Percentiles rank a stretch among this genome's conserved stretches.
Conservation (phyloP, 257 asterid genomes). For the Solanum etuberosum region DNA sequence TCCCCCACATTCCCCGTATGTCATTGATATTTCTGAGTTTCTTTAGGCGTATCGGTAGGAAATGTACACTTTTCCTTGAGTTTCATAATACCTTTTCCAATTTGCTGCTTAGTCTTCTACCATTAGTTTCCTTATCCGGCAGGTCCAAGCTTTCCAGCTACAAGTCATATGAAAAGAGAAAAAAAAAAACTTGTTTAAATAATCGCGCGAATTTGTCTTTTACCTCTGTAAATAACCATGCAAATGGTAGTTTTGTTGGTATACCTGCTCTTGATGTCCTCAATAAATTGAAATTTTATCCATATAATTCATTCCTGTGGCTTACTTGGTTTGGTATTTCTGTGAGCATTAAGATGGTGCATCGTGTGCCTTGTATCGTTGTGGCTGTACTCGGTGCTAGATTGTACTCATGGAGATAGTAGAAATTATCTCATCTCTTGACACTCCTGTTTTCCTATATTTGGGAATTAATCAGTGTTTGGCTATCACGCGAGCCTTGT, state of each 20-base stretch:
- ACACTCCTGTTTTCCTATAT: background rate
- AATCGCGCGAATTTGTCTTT: background rate
- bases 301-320: background rate
- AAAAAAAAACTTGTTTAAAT: background rate
- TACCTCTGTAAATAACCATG: constrained; percentile 3
- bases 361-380: background rate
- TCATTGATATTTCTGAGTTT: background rate
- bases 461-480: background rate
- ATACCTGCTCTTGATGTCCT: background rate
- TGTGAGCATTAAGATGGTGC: background rate
- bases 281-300: background rate
- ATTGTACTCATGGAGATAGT: background rate
- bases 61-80: background rate
- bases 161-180: background rate
- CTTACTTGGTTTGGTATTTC: background rate
- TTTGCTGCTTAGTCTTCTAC: background rate
- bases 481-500: no score
- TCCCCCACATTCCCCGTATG: background rate
- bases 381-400: background rate
- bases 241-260: background rate
- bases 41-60: background rate
- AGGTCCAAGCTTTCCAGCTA: background rate
- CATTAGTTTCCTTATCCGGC: background rate
- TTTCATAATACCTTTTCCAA: background rate
- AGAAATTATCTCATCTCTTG: background rate